A percentile compares a stretch with the other conserved stretches of the same genome.
phyloP scores from a whole-genome alignment of 441 rosid species.

The Erodium chrysanthum region DNA sequence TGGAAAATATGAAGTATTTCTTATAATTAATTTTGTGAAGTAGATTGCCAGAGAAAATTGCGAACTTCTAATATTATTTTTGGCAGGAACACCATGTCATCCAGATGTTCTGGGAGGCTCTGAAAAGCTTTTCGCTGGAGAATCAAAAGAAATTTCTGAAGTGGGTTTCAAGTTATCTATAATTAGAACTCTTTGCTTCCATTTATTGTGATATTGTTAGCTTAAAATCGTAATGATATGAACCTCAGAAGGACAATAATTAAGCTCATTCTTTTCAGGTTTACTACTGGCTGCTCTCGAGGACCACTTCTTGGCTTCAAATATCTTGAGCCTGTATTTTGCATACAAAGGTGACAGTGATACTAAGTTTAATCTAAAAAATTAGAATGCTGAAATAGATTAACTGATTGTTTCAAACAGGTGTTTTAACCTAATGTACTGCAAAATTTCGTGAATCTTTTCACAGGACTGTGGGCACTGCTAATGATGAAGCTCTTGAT shows the following conservation, averaged over 20 bases:
- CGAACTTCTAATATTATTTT: not conserved
- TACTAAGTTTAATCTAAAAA: not conserved
- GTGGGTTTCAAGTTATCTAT: conserved; percentile 31
- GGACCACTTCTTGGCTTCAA: conserved; percentile 92
- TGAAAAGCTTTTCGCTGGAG: conserved; percentile 74
- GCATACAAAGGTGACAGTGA: conserved; percentile 73
- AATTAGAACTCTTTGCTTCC: conserved; percentile 9
- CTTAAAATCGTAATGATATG: conserved; percentile 1
- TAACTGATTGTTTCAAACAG: not conserved
- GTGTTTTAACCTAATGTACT: not conserved
- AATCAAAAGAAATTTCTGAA: conserved; percentile 85
- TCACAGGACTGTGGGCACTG: conserved; percentile 65
- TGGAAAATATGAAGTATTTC: not conserved
- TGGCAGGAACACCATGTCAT: conserved; percentile 89
- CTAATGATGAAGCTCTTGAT: conserved; percentile 71
- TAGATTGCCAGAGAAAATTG: not conserved
- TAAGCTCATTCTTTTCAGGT: conserved; percentile 36
- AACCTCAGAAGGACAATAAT: conserved; percentile 17
- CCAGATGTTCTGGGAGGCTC: conserved; percentile 87
- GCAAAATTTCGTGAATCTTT: conserved; percentile 7
- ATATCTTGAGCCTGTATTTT: conserved; percentile 83
- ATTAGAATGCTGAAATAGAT: not conserved
- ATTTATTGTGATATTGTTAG: conserved; percentile 7
- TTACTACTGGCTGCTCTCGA: conserved; percentile 95
- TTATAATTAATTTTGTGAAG: not conserved